Evolutionary conservation across 257 asterid genomes (phyloP), one percentile per base, ranked within the genome.

Genomic region (Plectranthus barbatus): DNA sequence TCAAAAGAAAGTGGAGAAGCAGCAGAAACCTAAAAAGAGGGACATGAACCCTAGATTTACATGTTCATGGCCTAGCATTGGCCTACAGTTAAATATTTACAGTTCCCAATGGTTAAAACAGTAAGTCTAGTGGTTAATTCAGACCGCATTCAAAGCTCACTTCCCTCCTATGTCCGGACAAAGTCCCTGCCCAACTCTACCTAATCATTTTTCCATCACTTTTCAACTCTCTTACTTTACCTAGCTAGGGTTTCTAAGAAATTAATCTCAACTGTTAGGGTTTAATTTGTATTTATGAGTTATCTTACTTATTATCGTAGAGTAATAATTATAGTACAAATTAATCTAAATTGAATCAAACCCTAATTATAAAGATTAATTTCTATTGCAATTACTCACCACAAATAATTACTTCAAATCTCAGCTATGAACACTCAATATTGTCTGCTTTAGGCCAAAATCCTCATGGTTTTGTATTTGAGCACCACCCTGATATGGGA

Each of bases 1-100:
- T 62, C 70, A 62, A 62, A 41, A 36, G 56, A 66, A 12, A 56
- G 23, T 36, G 41, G 12, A 19, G 34, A 37, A 9, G 73, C 60
- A 46, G 40, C 47, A 67, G 73, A 51, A 26, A 40, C 40, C 68
- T 59, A 51, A 60, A 68, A 47, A 48, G 64, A 36, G 57, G 37
- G 20, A 23, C 55, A 45, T 33, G 50, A 56, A 46, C 74, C 69
- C 74, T 61, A 60, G 68, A 9, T 10, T 17, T 11, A 20, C 37
- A 13, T 49, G 39, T 44, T 15, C 20, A 20, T 39, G 50, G 20
- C 26, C 8, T 4, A 42, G 50, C 46, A 67, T 57, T 67, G 33
- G 9, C 53, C 60, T 36, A 34, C 53, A 24, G 72, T 23, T 67
- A 58, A 67, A 34, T 33, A 7, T 39, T 15, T 19, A 36, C 44